Evolutionary conservation across 2,329 filamentous ascomycete species (phyloP), one percentile per base, ranked within the genome.

Genomic region (Aspergillus brunneoviolaceus): DNA sequence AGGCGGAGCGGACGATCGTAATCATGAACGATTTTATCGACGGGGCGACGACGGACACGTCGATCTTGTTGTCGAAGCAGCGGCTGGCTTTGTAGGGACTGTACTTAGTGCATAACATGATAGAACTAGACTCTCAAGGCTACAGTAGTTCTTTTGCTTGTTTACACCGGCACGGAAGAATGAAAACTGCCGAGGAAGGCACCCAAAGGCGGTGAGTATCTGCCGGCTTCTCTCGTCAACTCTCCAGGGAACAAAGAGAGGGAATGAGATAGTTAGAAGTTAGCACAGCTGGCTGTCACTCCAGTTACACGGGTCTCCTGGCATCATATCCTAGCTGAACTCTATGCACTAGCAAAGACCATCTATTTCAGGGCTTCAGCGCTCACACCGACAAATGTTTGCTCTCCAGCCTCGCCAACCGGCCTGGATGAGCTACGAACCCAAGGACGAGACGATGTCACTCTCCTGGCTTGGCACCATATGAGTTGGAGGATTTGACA

Each of bases 21-120:
- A 48, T 55, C 19, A 55, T 55, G 53, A 55, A 55, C 27, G 53
- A 55, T 27, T 55, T 55, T 7, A 55, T 55, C 29, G 53, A 55
- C 12, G 53, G 53, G 11, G 53, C 53, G 3, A 55, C 53, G 3
- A 29, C 31, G 7, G 53, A 55, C 11, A 55, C 53, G 19, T 55
- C 53, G 2, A 55, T 55, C 21, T 14, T 55, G 42, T 42, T 55
- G 19, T 55, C 53, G 27, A 29, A n/a, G 7, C 53, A 55, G 53
- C 53, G 53, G 5, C 16, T 55, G 42, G 12, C 42, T 14, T 33
- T 49, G 53, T 55, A 55, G 42, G 39, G 14, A 45, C 14, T 16
- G 39, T 16, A 5, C 16, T 10, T 45, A 19, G 39, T 27, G 6
- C 25, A 27, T 27, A 27, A 5, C 25, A 27, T 27, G 25, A 27